Evolutionary conservation across 2,329 filamentous ascomycete species (phyloP), one percentile per base, ranked within the genome.

Genomic region (Phialemonium atrogriseum): DNA sequence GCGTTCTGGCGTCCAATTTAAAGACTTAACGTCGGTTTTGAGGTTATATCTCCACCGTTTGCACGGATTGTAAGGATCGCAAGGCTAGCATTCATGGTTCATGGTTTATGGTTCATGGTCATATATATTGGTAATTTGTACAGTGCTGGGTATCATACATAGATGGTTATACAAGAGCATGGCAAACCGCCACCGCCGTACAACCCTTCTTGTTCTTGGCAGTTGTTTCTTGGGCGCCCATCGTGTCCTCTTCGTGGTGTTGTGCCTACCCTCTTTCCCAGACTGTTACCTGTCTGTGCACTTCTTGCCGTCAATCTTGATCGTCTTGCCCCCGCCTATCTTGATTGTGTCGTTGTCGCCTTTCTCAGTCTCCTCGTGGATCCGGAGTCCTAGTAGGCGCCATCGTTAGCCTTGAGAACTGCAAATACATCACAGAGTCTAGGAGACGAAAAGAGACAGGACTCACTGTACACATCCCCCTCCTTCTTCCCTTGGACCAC

Each of bases 281-380:
- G 28, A 20, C 18, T 10, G 20, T 41, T 37, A 52, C 27, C 33
- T 39, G 27, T 49, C 44, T 4, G 46, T 43, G 35, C 54, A 56
- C 31, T 45, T 54, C 38, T 51, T 51, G n/a, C 45, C 48, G 27
- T 49, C 52, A 9, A 51, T 44, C 29, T 43, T 58, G 37, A 51
- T 33, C 8, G 41, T 51, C 33, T 47, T 54, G n/a, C n/a, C n/a
- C 37, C 60, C 66, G 3, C 70, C 68, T 31, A 76, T 65, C 59
- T 88, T 93, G 48, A 95, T 76, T 20, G 80, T 84, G 46, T 95
- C 87, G 52, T 98, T 98, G 59, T 96, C 84, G 33, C 91, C 87
- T 43, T 85, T 71, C 58, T 98, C 89, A 18, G 82, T 98, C 43
- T 94, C 66, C 39, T 94, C 73, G 55, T 96, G 91, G 59, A 98